Base-by-base conservation (phyloP, 225 moss, liverwort and hornwort species). In the Polytrichum formosum region DNA sequence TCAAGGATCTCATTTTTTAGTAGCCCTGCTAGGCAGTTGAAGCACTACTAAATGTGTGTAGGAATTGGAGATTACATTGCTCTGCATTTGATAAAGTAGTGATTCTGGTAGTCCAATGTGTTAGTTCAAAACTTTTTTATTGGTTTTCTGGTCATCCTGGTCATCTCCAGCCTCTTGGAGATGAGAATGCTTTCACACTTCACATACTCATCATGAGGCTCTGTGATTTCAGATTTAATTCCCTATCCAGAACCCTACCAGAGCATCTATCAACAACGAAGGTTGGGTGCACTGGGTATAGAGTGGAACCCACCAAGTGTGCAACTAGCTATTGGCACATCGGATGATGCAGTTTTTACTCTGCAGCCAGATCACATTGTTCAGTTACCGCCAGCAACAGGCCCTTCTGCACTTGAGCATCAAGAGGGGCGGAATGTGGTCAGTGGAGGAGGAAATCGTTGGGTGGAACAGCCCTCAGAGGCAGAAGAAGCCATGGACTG, bases 191-290 rank as follows among this genome's bases (percentile, higher is more conserved):
- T 46, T 46, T 16, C 13, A 46, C 46, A 46, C 13, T 46, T 46
- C 16, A 46, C 18, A 10, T 60, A 25, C 66, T 68, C 68, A 68
- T 23, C 6, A 18, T 16, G 4, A 18, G 6, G 6, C 64, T 64
- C 23, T 58, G 6, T 53, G 13, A 26, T 67, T 76, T 53, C 79
- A 89, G 89, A 73, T 70, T 79, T 90, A 86, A 86, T 90, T 77
- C 89, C 89, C 8, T 90, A 90, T n/a, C 77, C 86, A 7, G 89
- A 90, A 63, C 89, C 89, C 62, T 90, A 90, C 68, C 89, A 90
- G 63, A 81, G 78, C 23, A 75, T 81, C 31, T 90, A 86, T 53
- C 89, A 90, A 73, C 86, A 90, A 60, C 77, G 85, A 60, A 86
- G 89, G n/a, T 81, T 90, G 55, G 89, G 89, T 62, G 89, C 89